These are phyloP conservation scores for Solanum chmielewskii DNA, from an alignment of 257 asterid genomes.

Conservation along the genomic window DNA sequence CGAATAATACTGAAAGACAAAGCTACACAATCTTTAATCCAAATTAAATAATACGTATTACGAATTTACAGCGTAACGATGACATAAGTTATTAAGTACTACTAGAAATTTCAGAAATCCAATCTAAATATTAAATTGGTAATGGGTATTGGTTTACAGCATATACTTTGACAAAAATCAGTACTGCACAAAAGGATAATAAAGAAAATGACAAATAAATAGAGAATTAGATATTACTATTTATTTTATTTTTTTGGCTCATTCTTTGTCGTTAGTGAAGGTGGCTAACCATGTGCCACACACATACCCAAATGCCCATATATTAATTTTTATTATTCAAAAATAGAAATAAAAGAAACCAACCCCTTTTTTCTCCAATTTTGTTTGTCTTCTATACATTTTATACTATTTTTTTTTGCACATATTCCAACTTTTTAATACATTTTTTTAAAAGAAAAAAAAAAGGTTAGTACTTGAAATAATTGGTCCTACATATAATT, in stretches of 20 bases:
- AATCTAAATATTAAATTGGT: not conserved
- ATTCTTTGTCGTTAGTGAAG: constrained; percentile 41
- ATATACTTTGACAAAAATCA: not conserved
- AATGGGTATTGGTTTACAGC: not conserved
- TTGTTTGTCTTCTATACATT: not conserved
- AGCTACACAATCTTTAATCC: accelerated
- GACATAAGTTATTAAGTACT: not conserved
- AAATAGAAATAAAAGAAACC: not conserved
- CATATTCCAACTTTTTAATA: not conserved
- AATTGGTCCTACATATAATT: constrained; percentile 2
- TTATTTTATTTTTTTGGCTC: constrained; percentile 10
- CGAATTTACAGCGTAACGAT: not conserved
- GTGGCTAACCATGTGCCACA: constrained; percentile 65
- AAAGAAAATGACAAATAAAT: not conserved
- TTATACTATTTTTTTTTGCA: not conserved
- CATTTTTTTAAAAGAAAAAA: not conserved
- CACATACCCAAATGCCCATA: constrained; percentile 7
- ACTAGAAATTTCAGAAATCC: not conserved
- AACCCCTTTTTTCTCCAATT: not conserved
- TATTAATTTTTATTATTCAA: not conserved
- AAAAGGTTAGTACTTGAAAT: not conserved
- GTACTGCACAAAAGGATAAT: not conserved
- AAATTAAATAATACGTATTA: not conserved
- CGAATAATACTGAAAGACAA: not conserved
- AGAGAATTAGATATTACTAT: not conserved